Evolutionary conservation across 495 filamentous ascomycete species (phyloP).

Genomic region (Penicillium crystallinum): DNA sequence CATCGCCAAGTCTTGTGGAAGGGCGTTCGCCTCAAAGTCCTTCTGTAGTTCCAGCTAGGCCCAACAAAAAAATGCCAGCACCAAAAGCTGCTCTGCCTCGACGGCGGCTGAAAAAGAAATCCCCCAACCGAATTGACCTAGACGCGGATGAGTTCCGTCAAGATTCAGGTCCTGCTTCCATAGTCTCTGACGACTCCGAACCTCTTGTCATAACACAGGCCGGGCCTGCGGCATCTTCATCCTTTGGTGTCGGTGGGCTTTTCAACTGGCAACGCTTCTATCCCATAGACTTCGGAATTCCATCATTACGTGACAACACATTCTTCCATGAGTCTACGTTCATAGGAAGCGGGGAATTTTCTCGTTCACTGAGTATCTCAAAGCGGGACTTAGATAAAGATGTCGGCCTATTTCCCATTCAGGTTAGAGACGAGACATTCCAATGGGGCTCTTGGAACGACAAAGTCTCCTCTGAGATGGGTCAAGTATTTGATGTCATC

Average conservation of each 20-base stretch:
- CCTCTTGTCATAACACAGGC: not conserved
- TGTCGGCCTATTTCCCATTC: constrained; percentile 30
- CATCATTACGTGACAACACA: constrained; percentile 58
- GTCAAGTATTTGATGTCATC: constrained; percentile 52
- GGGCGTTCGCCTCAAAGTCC: not conserved
- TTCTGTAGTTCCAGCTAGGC: not conserved
- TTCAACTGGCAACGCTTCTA: constrained; percentile 56
- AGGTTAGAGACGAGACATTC: constrained; percentile 45
- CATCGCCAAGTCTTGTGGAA: constrained; percentile 1
- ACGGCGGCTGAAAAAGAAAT: constrained; percentile 42
- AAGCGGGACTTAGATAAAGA: constrained; percentile 29
- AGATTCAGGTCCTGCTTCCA: constrained; percentile 9
- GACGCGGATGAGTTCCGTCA: constrained; percentile 22
- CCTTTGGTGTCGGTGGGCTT: constrained; percentile 25
- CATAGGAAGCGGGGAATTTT: constrained; percentile 66
- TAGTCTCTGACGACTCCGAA: constrained; percentile 14
- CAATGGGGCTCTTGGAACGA: constrained; percentile 71
- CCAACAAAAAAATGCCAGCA: not conserved
- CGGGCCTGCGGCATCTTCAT: not conserved
- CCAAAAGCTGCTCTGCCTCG: constrained; percentile 2
- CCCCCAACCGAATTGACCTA: constrained; percentile 50
- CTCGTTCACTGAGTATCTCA: constrained; percentile 39
- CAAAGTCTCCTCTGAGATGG: constrained; percentile 60
- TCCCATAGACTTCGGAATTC: constrained; percentile 68
- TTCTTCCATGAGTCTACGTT: constrained; percentile 76